Conservation (phyloP, 371 early-diverging fungal genomes). For the Syncephalastrum contaminatum region DNA sequence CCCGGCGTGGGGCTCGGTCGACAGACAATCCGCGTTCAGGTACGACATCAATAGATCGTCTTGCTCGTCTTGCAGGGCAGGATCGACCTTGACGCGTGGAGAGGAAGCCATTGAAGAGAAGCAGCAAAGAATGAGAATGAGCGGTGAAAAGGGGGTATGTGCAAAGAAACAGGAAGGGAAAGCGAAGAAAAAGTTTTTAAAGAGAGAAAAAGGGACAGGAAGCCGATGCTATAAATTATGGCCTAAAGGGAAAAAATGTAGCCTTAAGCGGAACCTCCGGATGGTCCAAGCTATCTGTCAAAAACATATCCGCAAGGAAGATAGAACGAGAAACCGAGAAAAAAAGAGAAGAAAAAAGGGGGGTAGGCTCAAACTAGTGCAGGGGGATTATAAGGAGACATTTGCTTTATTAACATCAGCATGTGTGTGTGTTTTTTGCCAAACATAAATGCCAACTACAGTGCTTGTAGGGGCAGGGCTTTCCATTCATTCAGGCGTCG, state of each 20-base stretch:
- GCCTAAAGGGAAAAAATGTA: conserved; percentile 28
- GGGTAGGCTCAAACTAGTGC: background rate
- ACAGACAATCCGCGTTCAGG: conserved; percentile 32
- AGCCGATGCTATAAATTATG: conserved; percentile 4
- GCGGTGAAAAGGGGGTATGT: background rate
- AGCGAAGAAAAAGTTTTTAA: conserved; percentile 5
- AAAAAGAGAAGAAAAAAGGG: background rate
- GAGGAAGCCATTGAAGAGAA: conserved; percentile 1
- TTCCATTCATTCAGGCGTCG: conserved; percentile 3
- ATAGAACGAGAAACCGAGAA: background rate
- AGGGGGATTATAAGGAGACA: too few species aligned
- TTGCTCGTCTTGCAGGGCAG: conserved; percentile 24
- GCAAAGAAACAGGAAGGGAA: conserved; percentile 7
- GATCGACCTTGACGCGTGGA: conserved; percentile 20
- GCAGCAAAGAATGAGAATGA: too few species aligned
- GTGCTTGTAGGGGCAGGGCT: conserved; percentile 3
- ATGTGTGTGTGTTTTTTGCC: too few species aligned
- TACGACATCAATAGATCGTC: conserved; percentile 39
- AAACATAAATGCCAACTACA: background rate
- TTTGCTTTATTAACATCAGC: too few species aligned
- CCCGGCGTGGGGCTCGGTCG: conserved; percentile 3
- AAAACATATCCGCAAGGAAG: conserved; percentile 8
- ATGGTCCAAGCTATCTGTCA: too few species aligned
- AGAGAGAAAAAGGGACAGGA: conserved; percentile 1
- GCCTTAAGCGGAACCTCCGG: conserved; percentile 2